phyloP scores from a whole-genome alignment of 192 early-diverging fungal species.

The Backusella morwellensis region DNA sequence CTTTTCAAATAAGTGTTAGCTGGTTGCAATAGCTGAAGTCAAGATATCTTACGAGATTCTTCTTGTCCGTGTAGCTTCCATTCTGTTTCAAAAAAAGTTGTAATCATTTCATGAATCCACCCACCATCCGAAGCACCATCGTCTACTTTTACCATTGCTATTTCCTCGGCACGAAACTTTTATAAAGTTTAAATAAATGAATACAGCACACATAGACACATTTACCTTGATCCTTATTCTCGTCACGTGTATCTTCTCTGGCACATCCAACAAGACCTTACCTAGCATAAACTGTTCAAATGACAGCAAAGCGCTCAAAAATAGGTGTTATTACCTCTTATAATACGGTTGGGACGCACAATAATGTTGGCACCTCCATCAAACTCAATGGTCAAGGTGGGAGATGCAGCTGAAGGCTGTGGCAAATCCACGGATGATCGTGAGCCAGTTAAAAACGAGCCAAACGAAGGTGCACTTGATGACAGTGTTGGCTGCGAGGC shows the following conservation, averaged over 20 bases:
- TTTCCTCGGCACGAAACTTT: constrained; percentile 39
- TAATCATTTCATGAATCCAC: constrained; percentile 34
- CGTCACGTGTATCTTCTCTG: constrained; percentile 33
- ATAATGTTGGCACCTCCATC: constrained; percentile 37
- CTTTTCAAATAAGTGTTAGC: background rate
- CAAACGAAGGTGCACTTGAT: constrained; percentile 18
- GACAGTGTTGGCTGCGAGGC: background rate
- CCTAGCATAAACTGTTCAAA: constrained; percentile 14
- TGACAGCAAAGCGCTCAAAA: background rate
- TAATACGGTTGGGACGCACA: constrained; percentile 33
- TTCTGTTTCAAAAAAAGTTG: constrained; percentile 33
- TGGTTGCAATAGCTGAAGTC: too few relatives aligned
- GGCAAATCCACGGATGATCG: background rate
- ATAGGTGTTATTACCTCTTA: constrained; percentile 24
- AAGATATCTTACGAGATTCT: constrained; percentile 19
- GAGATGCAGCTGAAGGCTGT: background rate
- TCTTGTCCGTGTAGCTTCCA: constrained; percentile 37
- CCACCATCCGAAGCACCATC: constrained; percentile 29
- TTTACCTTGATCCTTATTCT: constrained; percentile 36
- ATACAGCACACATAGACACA: too few relatives aligned
- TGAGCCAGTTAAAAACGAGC: background rate
- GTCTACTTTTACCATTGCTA: constrained; percentile 32
- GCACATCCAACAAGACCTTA: constrained; percentile 22
- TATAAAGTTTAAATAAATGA: background rate
- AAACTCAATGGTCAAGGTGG: constrained; percentile 24